phyloP scores from a whole-genome alignment of 2,329 filamentous ascomycete species.

The Pseudopithomyces chartarum region DNA sequence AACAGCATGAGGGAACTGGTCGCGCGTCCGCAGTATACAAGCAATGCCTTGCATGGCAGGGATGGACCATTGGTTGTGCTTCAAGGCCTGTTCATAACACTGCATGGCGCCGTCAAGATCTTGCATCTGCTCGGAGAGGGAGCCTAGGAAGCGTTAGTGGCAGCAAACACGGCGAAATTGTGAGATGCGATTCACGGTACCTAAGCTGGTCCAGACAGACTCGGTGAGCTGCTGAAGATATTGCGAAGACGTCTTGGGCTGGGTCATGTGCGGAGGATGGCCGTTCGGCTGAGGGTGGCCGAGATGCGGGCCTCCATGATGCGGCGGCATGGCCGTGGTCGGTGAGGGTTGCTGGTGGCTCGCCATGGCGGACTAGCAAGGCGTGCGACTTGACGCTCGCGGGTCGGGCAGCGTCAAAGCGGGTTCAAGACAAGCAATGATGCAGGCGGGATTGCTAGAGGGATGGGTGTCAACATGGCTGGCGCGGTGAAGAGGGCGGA shows the following conservation, averaged over 20 bases:
- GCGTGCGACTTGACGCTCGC: neutral
- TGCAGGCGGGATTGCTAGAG: neutral
- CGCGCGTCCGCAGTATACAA: constrained; percentile 85
- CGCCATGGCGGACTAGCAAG: constrained; percentile 58
- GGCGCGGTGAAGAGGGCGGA: neutral
- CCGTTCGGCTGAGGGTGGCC: constrained; percentile 63
- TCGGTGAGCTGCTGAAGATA: constrained; percentile 82
- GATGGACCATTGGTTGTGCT: constrained; percentile 86
- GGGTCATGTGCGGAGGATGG: constrained; percentile 59
- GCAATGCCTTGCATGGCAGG: constrained; percentile 94
- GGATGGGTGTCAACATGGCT: neutral
- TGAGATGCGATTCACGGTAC: constrained; percentile 58
- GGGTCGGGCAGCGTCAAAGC: neutral
- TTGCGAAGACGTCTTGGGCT: constrained; percentile 70
- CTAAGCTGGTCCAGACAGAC: constrained; percentile 88
- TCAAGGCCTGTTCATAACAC: constrained; percentile 88
- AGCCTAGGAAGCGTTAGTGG: constrained; percentile 61
- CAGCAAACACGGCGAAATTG: constrained; percentile 17
- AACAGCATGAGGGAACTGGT: constrained; percentile 91
- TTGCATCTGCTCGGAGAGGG: constrained; percentile 83
- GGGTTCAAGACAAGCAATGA: neutral
- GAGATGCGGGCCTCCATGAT: constrained; percentile 70
- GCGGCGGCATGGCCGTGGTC: constrained; percentile 71
- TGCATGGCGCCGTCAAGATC: constrained; percentile 86
- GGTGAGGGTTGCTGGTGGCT: constrained; percentile 78